phyloP scores from a whole-genome alignment of 352 stramenopile genomes.

The Albugo laibachii region DNA sequence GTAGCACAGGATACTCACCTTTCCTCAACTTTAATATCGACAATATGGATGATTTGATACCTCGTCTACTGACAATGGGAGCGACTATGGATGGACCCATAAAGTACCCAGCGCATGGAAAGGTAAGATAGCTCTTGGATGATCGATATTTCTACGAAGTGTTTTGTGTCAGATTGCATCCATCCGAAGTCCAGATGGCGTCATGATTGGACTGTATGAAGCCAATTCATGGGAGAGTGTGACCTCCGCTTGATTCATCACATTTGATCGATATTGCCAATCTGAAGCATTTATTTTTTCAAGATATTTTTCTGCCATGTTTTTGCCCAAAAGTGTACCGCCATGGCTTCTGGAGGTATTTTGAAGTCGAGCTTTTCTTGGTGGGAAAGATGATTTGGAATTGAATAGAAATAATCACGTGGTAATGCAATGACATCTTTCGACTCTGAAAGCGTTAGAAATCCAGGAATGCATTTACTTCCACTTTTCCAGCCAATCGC shows the following conservation, averaged over 20 bases:
- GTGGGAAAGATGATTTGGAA: conserved; percentile 13
- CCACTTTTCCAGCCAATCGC: conserved; percentile 14
- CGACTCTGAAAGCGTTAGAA: conserved; percentile 10
- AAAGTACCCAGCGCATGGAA: conserved; percentile 83
- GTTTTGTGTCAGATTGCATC: conserved; percentile 35
- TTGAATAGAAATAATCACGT: conserved; percentile 16
- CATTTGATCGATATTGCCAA: too few relatives aligned
- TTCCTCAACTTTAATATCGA: conserved; percentile 85
- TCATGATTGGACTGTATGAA: conserved; percentile 86
- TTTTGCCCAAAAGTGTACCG: conserved; percentile 26
- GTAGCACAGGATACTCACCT: conserved; percentile 73
- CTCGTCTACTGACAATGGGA: conserved; percentile 66
- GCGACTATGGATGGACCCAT: conserved; percentile 83
- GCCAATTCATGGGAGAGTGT: conserved; percentile 75
- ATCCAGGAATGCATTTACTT: conserved; percentile 2
- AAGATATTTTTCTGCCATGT: conserved; percentile 13
- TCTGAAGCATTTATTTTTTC: neutral
- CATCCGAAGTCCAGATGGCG: conserved; percentile 72
- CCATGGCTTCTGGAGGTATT: conserved; percentile 6
- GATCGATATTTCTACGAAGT: neutral
- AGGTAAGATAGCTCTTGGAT: conserved; percentile 14
- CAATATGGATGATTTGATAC: conserved; percentile 75
- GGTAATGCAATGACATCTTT: conserved; percentile 14
- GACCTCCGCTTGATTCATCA: conserved; percentile 29
- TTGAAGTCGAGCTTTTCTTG: neutral